phyloP scores from a whole-genome alignment of 2,329 filamentous ascomycete species.

The Xylariaceae sp. region DNA sequence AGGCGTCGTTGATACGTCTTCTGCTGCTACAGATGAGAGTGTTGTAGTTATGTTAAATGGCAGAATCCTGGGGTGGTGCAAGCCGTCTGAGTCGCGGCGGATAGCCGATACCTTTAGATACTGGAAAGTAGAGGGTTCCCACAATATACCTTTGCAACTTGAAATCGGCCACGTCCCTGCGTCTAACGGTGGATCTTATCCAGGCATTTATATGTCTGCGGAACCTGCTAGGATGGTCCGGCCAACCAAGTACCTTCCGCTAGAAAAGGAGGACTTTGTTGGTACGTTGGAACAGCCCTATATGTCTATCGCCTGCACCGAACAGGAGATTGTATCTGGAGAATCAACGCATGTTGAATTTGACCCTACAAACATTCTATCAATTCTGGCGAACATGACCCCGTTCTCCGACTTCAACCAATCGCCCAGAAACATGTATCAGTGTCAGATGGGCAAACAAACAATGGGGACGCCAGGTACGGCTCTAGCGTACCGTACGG shows the following conservation, averaged over 20 bases:
- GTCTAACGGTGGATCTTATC: conserved; percentile 91
- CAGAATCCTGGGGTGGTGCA: conserved; percentile 86
- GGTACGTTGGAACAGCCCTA: conserved; percentile 96
- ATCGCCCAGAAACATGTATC: conserved; percentile 98
- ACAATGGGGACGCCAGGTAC: conserved; percentile 97
- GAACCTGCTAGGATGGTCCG: conserved; percentile 85
- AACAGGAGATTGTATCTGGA: conserved; percentile 84
- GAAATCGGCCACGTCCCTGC: conserved; percentile 92
- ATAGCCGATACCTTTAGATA: conserved; percentile 88
- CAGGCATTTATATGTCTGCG: conserved; percentile 92
- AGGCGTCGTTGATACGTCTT: conserved; percentile 76
- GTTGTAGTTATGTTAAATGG: conserved; percentile 92
- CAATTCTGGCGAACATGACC: conserved; percentile 97
- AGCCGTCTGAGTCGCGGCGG: conserved; percentile 78
- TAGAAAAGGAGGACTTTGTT: conserved; percentile 85
- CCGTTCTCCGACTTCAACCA: conserved; percentile 99
- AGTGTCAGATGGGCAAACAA: conserved; percentile 99
- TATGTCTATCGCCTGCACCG: conserved; percentile 96
- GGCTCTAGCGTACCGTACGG: conserved; percentile 82
- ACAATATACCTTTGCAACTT: conserved; percentile 79
- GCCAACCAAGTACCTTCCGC: conserved; percentile 88
- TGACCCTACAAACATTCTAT: conserved; percentile 94
- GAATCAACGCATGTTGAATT: conserved; percentile 93
- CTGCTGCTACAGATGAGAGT: conserved; percentile 80
- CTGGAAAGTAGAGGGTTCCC: conserved; percentile 91